These are phyloP conservation scores for Diaporthe citri DNA, from an alignment of 2,329 filamentous ascomycete genomes.

Conservation along the genomic window DNA sequence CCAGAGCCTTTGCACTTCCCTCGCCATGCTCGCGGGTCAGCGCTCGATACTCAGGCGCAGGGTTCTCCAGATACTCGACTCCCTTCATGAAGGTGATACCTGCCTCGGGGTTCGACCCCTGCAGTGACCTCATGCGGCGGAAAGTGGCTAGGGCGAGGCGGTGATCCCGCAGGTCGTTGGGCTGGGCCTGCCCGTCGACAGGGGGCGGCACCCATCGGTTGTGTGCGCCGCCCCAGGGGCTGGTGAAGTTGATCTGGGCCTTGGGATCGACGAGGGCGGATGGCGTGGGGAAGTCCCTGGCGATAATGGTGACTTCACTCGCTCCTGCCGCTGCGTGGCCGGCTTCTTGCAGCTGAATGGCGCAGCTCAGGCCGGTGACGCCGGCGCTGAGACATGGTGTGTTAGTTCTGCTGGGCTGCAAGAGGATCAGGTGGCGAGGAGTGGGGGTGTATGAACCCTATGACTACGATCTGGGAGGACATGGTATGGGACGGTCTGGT, in stretches of 20 bases:
- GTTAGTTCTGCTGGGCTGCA: constrained; percentile 17
- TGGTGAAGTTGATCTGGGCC: constrained; percentile 64
- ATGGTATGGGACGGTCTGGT: neutral
- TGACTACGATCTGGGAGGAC: constrained; percentile 33
- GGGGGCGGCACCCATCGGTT: constrained; percentile 63
- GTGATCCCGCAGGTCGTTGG: constrained; percentile 55
- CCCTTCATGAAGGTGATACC: constrained; percentile 64
- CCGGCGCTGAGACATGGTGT: constrained; percentile 55
- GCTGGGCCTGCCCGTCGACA: constrained; percentile 35
- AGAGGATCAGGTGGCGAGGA: constrained; percentile 5
- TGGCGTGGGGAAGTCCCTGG: constrained; percentile 60
- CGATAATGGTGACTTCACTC: constrained; percentile 56
- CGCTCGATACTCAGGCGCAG: constrained; percentile 54
- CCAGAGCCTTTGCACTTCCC: constrained; percentile 46
- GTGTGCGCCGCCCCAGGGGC: constrained; percentile 70
- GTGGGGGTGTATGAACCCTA: constrained; percentile 30
- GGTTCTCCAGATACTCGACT: constrained; percentile 65
- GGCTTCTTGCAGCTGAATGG: constrained; percentile 58
- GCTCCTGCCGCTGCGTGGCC: constrained; percentile 45
- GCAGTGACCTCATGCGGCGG: constrained; percentile 54
- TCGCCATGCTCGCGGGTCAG: constrained; percentile 48
- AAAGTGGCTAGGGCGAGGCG: constrained; percentile 57
- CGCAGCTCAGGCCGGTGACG: constrained; percentile 64
- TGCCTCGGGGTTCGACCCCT: constrained; percentile 50
- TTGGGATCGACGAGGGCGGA: constrained; percentile 58